phyloP scores from a whole-genome alignment of 1,284 basidiomycete genomes.

The Ceratobasidium sp. region DNA sequence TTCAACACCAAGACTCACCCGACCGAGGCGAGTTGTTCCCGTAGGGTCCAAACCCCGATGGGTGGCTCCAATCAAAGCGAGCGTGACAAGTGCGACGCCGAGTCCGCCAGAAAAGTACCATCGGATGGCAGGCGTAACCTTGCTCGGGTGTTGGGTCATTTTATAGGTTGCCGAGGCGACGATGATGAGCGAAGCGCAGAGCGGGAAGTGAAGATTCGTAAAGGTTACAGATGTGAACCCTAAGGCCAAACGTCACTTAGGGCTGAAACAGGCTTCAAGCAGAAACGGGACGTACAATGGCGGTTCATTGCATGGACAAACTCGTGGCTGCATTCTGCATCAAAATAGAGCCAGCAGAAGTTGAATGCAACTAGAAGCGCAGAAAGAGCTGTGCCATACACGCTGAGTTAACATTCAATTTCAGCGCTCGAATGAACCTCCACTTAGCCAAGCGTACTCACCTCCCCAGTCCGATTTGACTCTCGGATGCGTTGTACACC shows the following conservation, averaged over 20 bases:
- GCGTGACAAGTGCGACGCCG: constrained; percentile 52
- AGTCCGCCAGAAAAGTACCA: constrained; percentile 57
- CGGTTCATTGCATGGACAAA: constrained; percentile 56
- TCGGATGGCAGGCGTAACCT: constrained; percentile 47
- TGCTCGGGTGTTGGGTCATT: constrained; percentile 49
- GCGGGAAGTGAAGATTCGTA: constrained; percentile 55
- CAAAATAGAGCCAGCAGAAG: constrained; percentile 55
- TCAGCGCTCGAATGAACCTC: neutral
- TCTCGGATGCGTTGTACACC: constrained; percentile 46
- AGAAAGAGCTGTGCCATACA: constrained; percentile 53
- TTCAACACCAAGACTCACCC: constrained; percentile 18
- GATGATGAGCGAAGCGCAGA: constrained; percentile 54
- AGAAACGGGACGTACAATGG: constrained; percentile 47
- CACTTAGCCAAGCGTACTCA: constrained; percentile 45
- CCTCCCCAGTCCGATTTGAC: constrained; percentile 46
- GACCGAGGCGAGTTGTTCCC: constrained; percentile 32
- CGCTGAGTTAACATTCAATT: constrained; percentile 42
- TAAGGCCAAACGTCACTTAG: neutral
- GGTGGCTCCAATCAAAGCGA: constrained; percentile 52
- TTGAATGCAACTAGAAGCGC: constrained; percentile 57
- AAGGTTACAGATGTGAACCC: constrained; percentile 53
- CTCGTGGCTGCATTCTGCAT: constrained; percentile 49
- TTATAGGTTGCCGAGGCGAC: constrained; percentile 53
- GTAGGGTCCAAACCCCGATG: constrained; percentile 50
- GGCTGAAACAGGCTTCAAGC: neutral